Evolutionary conservation across 208 protist species (phyloP).

Genomic region (Acanthamoeba lenticulata): DNA sequence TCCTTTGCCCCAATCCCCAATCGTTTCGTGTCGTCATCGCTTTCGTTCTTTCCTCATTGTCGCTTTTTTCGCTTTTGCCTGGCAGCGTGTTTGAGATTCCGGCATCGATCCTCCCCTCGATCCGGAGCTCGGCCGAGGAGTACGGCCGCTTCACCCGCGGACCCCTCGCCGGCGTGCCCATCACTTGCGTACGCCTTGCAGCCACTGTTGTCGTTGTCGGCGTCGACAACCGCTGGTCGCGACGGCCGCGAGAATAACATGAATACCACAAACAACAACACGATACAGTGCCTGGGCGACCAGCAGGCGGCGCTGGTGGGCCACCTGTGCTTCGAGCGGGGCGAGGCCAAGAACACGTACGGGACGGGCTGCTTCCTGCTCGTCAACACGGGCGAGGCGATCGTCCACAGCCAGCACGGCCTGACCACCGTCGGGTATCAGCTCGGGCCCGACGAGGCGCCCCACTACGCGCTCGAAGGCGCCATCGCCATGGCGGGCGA

Average conservation of each 20-base stretch:
- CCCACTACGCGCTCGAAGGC: slow-evolving; percentile 91
- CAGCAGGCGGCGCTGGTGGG: slow-evolving; percentile 97
- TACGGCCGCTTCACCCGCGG: slow-evolving; percentile 80
- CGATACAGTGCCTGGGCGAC: slow-evolving; percentile 96
- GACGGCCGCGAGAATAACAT: too few relatives aligned
- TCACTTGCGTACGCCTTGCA: slow-evolving; percentile 68
- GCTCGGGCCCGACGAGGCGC: slow-evolving; percentile 67
- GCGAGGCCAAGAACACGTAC: slow-evolving; percentile 97
- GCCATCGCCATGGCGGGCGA: slow-evolving; percentile 93
- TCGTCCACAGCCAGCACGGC: slow-evolving; percentile 91
- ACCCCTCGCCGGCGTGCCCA: slow-evolving; percentile 79
- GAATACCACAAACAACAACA: too few relatives aligned
- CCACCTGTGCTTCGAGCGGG: slow-evolving; percentile 92
- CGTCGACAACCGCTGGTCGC: too few relatives aligned
- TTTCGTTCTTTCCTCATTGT: neutral
- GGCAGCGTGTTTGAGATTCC: slow-evolving; percentile 88
- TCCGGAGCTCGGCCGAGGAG: slow-evolving; percentile 85
- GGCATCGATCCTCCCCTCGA: slow-evolving; percentile 90
- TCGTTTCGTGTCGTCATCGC: neutral
- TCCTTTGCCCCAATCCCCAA: too few relatives aligned
- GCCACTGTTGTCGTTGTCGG: neutral
- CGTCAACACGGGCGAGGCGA: slow-evolving; percentile 94
- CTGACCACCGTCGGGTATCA: slow-evolving; percentile 93
- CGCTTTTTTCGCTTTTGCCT: neutral
- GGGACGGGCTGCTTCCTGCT: slow-evolving; percentile 99